Evolutionary conservation across 2,329 filamentous ascomycete genomes (phyloP).

Genomic region (Fusarium tanahbumbuense): DNA sequence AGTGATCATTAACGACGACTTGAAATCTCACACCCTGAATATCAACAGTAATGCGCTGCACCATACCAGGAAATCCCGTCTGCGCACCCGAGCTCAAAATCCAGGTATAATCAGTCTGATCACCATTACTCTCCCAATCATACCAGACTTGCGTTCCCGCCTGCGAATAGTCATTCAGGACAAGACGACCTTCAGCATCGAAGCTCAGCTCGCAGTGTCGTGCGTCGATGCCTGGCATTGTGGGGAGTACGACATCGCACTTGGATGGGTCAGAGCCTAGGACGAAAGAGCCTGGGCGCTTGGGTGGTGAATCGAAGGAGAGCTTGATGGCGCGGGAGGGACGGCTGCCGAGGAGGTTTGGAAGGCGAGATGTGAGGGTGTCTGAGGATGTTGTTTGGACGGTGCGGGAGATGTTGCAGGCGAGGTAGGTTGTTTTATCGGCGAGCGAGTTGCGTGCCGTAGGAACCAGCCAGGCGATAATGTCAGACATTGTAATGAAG

Average conservation of each 20-base stretch:
- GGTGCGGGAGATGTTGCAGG: constrained; percentile 49
- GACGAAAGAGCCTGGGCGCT: constrained; percentile 52
- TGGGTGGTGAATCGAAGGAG: constrained; percentile 51
- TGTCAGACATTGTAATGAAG: constrained; percentile 40
- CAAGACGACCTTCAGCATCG: constrained; percentile 53
- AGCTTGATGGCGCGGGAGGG: constrained; percentile 51
- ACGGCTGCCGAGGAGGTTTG: constrained; percentile 42
- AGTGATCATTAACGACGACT: constrained; percentile 54
- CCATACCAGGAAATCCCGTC: constrained; percentile 50
- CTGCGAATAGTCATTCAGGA: constrained; percentile 54
- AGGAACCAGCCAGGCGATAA: constrained; percentile 57
- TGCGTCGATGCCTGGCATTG: constrained; percentile 49
- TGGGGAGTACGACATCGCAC: constrained; percentile 55
- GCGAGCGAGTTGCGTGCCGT: constrained; percentile 50
- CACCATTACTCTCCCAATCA: constrained; percentile 55
- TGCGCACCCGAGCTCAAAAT: constrained; percentile 49
- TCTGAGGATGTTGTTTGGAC: constrained; percentile 42
- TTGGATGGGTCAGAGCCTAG: constrained; percentile 52
- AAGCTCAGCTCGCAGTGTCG: constrained; percentile 56
- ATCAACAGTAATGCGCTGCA: constrained; percentile 53
- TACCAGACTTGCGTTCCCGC: constrained; percentile 57
- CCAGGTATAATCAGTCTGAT: constrained; percentile 53
- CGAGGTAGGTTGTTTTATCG: constrained; percentile 49
- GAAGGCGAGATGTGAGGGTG: constrained; percentile 47
- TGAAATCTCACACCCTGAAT: constrained; percentile 56